Evolutionary conservation across 164 flowering plant species (phyloP), one percentile per base, ranked within the genome.

Genomic region (Macadamia tetraphylla): DNA sequence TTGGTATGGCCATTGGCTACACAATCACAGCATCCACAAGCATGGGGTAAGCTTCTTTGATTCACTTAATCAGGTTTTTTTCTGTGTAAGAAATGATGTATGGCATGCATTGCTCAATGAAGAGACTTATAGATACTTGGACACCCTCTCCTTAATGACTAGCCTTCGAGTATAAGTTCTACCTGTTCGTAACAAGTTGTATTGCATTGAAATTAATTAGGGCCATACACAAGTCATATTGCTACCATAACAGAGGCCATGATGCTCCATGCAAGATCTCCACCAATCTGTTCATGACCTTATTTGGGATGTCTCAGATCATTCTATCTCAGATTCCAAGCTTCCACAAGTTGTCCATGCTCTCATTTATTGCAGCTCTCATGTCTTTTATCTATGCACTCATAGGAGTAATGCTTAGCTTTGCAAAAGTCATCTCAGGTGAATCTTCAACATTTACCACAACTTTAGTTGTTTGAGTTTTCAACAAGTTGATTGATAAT

Each of bases 1-100:
- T 64, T 29, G 85, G 88, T 15, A 15, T 75, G 11, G 12, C 70
- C 0, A 73, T 84, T 3, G 86, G 87, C 46, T 85, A 79, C 75
- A 81, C 86, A 0, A 73, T 83, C 58, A 84, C 87, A n/a, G 80
- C 88, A 29, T 72, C 89, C 3, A 80, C 70, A 35, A 84, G 89
- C 78, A 73, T 80, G 84, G 85, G 71, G 88, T 85, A 78, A 79
- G 85, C 35, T 35, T 48, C 3, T 32, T 23, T n/a, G n/a, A n/a
- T n/a, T n/a, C n/a, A n/a, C n/a, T n/a, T n/a, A n/a, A n/a, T n/a
- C n/a, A n/a, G n/a, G n/a, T n/a, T n/a, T n/a, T n/a, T n/a, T n/a
- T n/a, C n/a, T n/a, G n/a, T n/a, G n/a, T n/a, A n/a, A n/a, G n/a
- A n/a, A n/a, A n/a, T n/a, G n/a, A n/a, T n/a, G n/a, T n/a, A n/a